Evolutionary conservation across 345 rosid genomes (phyloP).

Genomic region (Physaria fendleri): DNA sequence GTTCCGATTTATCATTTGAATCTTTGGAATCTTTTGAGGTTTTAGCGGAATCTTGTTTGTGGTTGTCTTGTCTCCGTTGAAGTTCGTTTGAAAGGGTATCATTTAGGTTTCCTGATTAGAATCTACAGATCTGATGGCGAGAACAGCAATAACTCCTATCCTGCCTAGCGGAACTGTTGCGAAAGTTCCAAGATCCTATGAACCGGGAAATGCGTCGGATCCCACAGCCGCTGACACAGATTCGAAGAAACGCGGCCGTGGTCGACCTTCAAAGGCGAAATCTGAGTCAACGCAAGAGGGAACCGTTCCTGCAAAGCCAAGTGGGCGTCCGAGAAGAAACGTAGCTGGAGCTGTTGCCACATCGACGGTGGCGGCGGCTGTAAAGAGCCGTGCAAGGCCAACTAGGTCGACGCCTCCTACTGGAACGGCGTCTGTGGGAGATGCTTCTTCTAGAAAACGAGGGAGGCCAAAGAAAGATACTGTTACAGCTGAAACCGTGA

Average conservation of each 20-base stretch:
- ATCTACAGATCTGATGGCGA: conserved; percentile 23
- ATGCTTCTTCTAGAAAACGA: conserved; percentile 33
- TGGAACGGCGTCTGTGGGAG: background rate
- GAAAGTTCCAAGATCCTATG: conserved; percentile 13
- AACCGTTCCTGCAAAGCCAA: conserved; percentile 13
- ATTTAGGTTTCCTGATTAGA: conserved; percentile 1
- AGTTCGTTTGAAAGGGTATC: conserved; percentile 2
- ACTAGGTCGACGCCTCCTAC: conserved; percentile 6
- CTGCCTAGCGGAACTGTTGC: background rate
- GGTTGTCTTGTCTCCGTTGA: background rate
- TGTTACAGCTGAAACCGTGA: background rate
- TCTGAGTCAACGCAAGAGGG: conserved; percentile 2
- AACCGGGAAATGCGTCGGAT: background rate
- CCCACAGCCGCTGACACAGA: background rate
- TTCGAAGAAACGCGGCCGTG: conserved; percentile 50
- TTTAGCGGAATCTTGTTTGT: conserved; percentile 9
- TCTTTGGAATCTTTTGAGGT: background rate
- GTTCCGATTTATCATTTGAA: background rate
- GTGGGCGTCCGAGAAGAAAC: conserved; percentile 39
- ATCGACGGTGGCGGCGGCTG: conserved; percentile 12
- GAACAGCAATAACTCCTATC: background rate
- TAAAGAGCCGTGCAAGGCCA: conserved; percentile 20
- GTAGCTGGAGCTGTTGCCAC: background rate
- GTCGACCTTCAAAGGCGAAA: conserved; percentile 56
- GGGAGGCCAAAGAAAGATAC: conserved; percentile 57